phyloP scores from a whole-genome alignment of 2,329 filamentous ascomycete species.

The Cercospora brassicicola region DNA sequence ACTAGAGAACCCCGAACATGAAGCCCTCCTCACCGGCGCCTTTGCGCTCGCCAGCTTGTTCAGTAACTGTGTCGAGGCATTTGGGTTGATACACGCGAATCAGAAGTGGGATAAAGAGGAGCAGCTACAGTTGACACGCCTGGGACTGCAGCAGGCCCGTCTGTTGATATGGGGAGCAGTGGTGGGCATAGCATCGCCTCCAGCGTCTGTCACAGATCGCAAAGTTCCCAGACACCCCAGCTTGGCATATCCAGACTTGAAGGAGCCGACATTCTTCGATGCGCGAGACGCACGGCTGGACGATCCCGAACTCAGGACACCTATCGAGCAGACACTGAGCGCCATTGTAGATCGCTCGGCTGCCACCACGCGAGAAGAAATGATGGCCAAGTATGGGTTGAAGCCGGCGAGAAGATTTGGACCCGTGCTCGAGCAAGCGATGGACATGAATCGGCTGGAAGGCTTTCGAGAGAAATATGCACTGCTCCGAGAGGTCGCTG shows the following conservation, averaged over 20 bases:
- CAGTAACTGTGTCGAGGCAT: constrained; percentile 51
- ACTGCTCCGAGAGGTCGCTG: constrained; percentile 44
- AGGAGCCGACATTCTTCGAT: constrained; percentile 48
- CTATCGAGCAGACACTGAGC: constrained; percentile 45
- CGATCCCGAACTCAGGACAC: constrained; percentile 40
- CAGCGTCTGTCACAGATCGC: constrained; percentile 45
- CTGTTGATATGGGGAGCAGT: constrained; percentile 52
- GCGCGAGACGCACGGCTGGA: constrained; percentile 47
- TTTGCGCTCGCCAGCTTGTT: constrained; percentile 48
- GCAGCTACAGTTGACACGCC: constrained; percentile 45
- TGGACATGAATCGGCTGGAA: constrained; percentile 49
- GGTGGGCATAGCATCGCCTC: constrained; percentile 48
- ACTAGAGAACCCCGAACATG: constrained; percentile 31
- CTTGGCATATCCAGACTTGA: constrained; percentile 47
- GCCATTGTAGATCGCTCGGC: constrained; percentile 49
- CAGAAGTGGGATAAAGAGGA: constrained; percentile 47
- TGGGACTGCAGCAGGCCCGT: constrained; percentile 51
- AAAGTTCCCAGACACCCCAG: constrained; percentile 49
- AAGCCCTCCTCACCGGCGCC: constrained; percentile 42
- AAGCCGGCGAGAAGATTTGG: constrained; percentile 47
- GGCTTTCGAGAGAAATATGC: constrained; percentile 49
- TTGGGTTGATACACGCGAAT: constrained; percentile 48
- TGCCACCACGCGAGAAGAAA: constrained; percentile 43
- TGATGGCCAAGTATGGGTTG: constrained; percentile 50
- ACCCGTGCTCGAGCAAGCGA: constrained; percentile 41